Base-by-base conservation (phyloP, 208 protist genomes). In the Trypanosoma congolense region DNA sequence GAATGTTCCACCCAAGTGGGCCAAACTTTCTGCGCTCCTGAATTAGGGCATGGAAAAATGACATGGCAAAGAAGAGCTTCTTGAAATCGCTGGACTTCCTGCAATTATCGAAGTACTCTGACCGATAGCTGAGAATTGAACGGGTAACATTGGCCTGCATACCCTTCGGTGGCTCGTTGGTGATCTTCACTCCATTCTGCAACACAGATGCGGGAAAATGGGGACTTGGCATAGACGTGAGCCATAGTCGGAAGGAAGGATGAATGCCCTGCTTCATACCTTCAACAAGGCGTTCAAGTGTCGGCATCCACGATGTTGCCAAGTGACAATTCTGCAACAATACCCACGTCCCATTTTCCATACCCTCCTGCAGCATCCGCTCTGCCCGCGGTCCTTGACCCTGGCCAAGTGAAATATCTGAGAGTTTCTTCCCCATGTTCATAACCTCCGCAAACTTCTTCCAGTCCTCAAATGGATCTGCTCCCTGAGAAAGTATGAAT, bases 311-410 rank as follows among this genome's bases (percentile, higher is more conserved):
- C 31, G 88, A 97, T 21, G 84, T 87, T 28, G 95, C 91, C 14
- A 99, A 72, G 65, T 99, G 98, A 71, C 97, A 99, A 71, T 99
- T 99, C 81, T 99, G 96, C 50, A 98, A 75, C 41, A 98, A 72
- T 42, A 98, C 91, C 93, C 98, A 99, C 30, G 83, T 78, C 4
- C 97, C 97, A 31, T 86, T 87, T 73, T 96, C 87, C 73, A 96
- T 93, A 18, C 81, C 96, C 56, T 97, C 89, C 22, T 84, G 81
- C 50, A 98, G 75, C 75, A 98, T 80, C 36, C 83, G 75, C 78
- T 98, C 95, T 21, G 97, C 97, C 3, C 93, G 89, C 6, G 91
- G 89, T n/a, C 98, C 98, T 73, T 99, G 97, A 26, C 97, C 98
- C 63, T 99, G 94, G 18, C 98, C 98, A 6, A 99, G 85, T 12